Percentiles rank a stretch among this genome's conserved stretches.
phyloP scores from a whole-genome alignment of 2,329 filamentous ascomycete species.

The Trichoderma guizhouense region DNA sequence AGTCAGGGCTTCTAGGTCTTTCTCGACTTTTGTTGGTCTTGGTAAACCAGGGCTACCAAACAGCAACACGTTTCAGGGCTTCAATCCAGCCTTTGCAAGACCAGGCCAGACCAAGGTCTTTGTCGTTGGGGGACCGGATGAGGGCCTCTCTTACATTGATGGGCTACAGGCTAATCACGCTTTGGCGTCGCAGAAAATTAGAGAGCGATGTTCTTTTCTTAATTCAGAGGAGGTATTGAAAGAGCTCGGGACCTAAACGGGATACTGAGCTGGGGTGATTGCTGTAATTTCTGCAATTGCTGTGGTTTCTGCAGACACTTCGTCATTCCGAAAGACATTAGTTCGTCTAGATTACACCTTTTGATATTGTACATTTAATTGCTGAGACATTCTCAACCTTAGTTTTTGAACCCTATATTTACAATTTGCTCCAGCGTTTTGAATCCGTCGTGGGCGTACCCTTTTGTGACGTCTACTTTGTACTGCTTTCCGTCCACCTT shows the following conservation, averaged over 20 bases:
- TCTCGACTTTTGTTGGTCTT: conserved; percentile 44
- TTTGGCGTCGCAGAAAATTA: conserved; percentile 40
- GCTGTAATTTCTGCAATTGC: background rate
- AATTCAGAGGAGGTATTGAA: conserved; percentile 43
- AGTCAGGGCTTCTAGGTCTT: conserved; percentile 42
- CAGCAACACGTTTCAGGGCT: conserved; percentile 40
- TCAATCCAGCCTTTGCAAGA: conserved; percentile 36
- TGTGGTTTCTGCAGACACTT: background rate
- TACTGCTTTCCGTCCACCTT: conserved; percentile 46
- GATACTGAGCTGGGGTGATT: too few species aligned
- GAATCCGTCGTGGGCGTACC: conserved; percentile 58
- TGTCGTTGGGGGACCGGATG: conserved; percentile 43
- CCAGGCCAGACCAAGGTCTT: conserved; percentile 33
- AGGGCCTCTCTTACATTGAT: conserved; percentile 41
- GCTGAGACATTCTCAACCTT: background rate
- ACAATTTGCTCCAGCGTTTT: conserved; percentile 56
- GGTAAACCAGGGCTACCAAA: conserved; percentile 34
- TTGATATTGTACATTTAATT: background rate
- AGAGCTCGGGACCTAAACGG: conserved; percentile 38
- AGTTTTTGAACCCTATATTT: conserved; percentile 27
- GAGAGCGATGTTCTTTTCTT: conserved; percentile 46
- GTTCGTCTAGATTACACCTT: background rate
- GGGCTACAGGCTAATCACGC: conserved; percentile 33
- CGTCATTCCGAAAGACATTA: background rate
- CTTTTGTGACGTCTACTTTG: conserved; percentile 56